phyloP scores from a whole-genome alignment of 371 early-diverging fungal species.

The Choanephora cucurbitarum region DNA sequence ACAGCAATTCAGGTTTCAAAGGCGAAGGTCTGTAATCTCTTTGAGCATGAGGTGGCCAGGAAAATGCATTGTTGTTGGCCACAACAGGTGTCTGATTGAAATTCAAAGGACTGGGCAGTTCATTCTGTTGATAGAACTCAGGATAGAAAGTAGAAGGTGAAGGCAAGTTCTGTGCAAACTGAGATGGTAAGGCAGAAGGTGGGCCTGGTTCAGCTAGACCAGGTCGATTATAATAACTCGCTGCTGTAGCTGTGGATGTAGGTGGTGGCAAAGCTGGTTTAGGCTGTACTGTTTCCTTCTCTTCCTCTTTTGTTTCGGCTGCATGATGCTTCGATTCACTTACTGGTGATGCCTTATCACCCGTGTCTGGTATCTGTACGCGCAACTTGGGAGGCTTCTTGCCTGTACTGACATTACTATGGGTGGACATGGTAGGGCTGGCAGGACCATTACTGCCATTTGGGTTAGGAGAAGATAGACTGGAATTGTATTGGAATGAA shows the following conservation, averaged over 20 bases:
- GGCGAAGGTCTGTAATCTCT: constrained; percentile 38
- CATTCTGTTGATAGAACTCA: constrained; percentile 71
- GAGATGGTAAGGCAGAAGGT: constrained; percentile 65
- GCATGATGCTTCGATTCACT: not conserved
- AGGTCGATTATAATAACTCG: constrained; percentile 3
- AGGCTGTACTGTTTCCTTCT: constrained; percentile 1
- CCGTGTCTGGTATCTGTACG: constrained; percentile 51
- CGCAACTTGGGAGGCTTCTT: constrained; percentile 53
- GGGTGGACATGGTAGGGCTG: constrained; percentile 33
- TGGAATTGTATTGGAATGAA: constrained; percentile 16
- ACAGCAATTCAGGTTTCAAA: constrained; percentile 23
- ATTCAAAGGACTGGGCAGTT: constrained; percentile 64
- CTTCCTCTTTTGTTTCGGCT: constrained; percentile 16
- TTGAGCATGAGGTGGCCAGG: constrained; percentile 56
- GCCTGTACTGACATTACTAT: constrained; percentile 23
- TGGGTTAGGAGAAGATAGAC: constrained; percentile 18
- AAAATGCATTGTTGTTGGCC: constrained; percentile 49
- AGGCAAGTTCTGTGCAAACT: constrained; percentile 78
- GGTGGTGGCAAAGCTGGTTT: constrained; percentile 1
- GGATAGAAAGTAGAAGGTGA: constrained; percentile 80
- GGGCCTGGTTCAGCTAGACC: constrained; percentile 26
- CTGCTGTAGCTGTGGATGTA: not conserved
- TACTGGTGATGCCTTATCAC: constrained; percentile 13
- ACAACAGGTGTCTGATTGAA: constrained; percentile 65
- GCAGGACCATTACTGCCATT: constrained; percentile 9